A percentile compares a stretch with the other conserved stretches of the same genome.
phyloP scores from a whole-genome alignment of 1,284 basidiomycete genomes.

The Ceratobasidium sp. region DNA sequence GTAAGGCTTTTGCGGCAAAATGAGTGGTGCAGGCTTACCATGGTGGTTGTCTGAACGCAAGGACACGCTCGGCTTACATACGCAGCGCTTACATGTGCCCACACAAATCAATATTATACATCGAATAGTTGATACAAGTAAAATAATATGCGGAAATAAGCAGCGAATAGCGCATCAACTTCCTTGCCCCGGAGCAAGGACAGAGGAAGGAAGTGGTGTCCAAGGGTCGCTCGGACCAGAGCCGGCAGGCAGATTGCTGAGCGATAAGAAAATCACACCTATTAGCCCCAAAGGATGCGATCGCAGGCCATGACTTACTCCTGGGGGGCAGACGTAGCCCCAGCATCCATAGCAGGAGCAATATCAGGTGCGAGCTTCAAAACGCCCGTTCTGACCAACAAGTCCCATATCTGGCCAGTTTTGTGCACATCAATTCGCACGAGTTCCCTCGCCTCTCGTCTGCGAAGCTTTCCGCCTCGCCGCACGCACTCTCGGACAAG shows the following conservation, averaged over 20 bases:
- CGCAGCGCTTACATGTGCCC: constrained; percentile 13
- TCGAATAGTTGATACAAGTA: constrained; percentile 31
- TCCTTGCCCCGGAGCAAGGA: constrained; percentile 28
- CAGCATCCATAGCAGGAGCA: constrained; percentile 20
- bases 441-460: constrained; percentile 87
- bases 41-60: constrained; percentile 4
- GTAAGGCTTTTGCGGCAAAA: not conserved
- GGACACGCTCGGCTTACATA: not conserved
- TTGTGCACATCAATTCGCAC: constrained; percentile 95
- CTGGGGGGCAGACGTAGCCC: not conserved
- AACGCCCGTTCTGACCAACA: constrained; percentile 61
- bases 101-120: constrained; percentile 19
- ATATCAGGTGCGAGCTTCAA: constrained; percentile 29
- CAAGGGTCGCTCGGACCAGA: constrained; percentile 17
- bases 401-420: constrained; percentile 90
- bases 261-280: not conserved
- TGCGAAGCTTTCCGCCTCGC: constrained; percentile 85
- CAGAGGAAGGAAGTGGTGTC: constrained; percentile 20
- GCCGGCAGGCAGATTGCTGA: constrained; percentile 1
- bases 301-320: constrained; percentile 15
- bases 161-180: not conserved
- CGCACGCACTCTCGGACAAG: constrained; percentile 91
- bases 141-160: not conserved
- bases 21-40: not conserved
- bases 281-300: not conserved